Evolutionary conservation across 108 stramenopile genomes (phyloP).

Genomic region (Mediolabrus comicus): DNA sequence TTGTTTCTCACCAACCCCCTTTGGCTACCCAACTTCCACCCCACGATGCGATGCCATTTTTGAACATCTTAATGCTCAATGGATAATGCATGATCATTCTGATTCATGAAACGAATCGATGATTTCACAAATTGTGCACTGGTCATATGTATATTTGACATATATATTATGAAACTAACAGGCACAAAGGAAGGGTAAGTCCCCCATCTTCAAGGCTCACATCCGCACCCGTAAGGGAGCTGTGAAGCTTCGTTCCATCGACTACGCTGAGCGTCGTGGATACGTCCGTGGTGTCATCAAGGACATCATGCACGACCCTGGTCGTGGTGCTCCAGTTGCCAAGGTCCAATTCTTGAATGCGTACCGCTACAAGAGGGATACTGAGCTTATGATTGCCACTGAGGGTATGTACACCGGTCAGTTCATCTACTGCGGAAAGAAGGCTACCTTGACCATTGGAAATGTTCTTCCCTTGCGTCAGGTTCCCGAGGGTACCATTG

Average conservation of each 20-base stretch:
- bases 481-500: constrained; percentile 99
- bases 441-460: constrained; percentile 93
- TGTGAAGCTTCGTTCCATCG: constrained; percentile 94
- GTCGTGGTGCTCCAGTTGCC: constrained; percentile 98
- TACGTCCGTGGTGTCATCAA: constrained; percentile 99
- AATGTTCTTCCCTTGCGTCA: constrained; percentile 93
- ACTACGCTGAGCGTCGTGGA: constrained; percentile 97
- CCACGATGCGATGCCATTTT: constrained; percentile 44
- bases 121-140: not conserved
- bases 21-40: not conserved
- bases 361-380: constrained; percentile 96
- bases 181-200: constrained; percentile 97
- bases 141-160: not conserved
- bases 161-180: constrained; percentile 27
- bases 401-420: constrained; percentile 99
- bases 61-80: constrained; percentile 27
- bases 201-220: constrained; percentile 96
- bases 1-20: not conserved
- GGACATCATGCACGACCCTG: constrained; percentile 98
- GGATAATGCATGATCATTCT: constrained; percentile 44
- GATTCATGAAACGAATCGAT: constrained; percentile 29
- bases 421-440: constrained; percentile 99
- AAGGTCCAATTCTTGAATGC: constrained; percentile 98
- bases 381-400: constrained; percentile 92
- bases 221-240: constrained; percentile 96